Evolutionary conservation across 345 rosid species (phyloP), one percentile per base, ranked within the genome.

Genomic region (Eucalyptus regnans): DNA sequence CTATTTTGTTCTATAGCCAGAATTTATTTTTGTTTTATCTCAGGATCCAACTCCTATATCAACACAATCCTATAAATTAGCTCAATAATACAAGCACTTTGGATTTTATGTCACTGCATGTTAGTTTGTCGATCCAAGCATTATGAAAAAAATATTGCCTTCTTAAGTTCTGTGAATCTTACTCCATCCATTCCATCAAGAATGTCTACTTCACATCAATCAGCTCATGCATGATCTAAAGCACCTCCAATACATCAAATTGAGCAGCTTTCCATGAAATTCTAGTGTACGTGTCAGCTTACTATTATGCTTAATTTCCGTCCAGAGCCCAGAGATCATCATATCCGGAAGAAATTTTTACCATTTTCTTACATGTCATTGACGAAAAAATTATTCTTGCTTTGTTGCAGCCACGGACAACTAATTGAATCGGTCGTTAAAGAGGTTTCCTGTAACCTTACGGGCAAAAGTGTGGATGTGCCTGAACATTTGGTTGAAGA

Each of bases 231-330:
- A 52, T 52, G 18, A 52, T 52, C 8, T 52, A 3, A 7, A 18
- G 58, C 58, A 52, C 18, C 58, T 52, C 23, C 58, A 7, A 51
- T 16, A 51, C 56, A 17, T 15, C 20, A 51, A 22, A 56, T 56
- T 56, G 62, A 56, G 62, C 5, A 3, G 3, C 29, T 56, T 56
- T 56, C 22, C 58, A 56, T 23, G 62, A 56, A 56, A 56, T 9
- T 56, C 62, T 29, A 56, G 9, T 0, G 12, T 56, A 56, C 12
- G 0, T 56, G 0, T 56, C 60, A 22, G 23, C 60, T 56, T 56
- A 8, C 12, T 56, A 22, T 56, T 0, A 8, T 0, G 27, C 1
- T 16, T 62, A 62, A 62, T 62, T 29, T 62, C 71, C 33, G 1
- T 62, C 18, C 71, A 62, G 29, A 29, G 7, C n/a, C 17, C 0